Percentiles rank a stretch among this genome's conserved stretches.
phyloP scores from a whole-genome alignment of 176 grass and related monocot genomes.

The Triticum dicoccoides region DNA sequence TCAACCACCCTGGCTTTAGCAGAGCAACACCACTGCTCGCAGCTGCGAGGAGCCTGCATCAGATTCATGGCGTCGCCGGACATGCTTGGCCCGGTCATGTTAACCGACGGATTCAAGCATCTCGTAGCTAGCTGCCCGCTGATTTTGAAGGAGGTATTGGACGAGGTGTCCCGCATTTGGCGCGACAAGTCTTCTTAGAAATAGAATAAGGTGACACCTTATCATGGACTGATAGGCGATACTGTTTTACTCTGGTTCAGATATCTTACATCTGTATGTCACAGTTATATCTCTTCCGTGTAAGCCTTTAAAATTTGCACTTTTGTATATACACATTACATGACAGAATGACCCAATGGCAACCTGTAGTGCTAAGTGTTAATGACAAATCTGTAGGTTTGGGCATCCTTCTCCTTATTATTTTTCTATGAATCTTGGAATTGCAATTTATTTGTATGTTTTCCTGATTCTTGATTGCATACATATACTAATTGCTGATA shows the following conservation, averaged over 20 bases:
- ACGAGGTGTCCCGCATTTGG: conserved; percentile 37
- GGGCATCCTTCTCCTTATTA: not conserved
- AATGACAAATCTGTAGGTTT: not conserved
- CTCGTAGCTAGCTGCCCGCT: conserved; percentile 35
- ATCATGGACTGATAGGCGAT: not conserved
- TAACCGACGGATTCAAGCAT: conserved; percentile 39
- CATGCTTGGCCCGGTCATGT: conserved; percentile 30
- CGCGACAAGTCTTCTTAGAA: conserved; percentile 3
- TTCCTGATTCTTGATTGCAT: not conserved
- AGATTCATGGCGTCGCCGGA: conserved; percentile 31
- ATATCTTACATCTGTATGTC: not conserved
- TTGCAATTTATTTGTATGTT: not conserved
- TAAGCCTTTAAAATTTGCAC: not conserved
- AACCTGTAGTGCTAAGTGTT: not conserved
- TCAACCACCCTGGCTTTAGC: conserved; percentile 38
- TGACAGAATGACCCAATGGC: not conserved
- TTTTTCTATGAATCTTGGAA: not conserved
- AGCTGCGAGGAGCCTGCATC: conserved; percentile 32
- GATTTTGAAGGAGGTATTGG: conserved; percentile 45
- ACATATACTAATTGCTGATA: not conserved
- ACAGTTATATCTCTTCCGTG: not conserved
- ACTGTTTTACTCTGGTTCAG: conserved; percentile 6
- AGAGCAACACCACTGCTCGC: conserved; percentile 35
- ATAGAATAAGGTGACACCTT: not conserved
- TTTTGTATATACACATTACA: not conserved